These are phyloP conservation scores for Acorus calamus DNA, from an alignment of 106 monocot species.

Conservation along the genomic window DNA sequence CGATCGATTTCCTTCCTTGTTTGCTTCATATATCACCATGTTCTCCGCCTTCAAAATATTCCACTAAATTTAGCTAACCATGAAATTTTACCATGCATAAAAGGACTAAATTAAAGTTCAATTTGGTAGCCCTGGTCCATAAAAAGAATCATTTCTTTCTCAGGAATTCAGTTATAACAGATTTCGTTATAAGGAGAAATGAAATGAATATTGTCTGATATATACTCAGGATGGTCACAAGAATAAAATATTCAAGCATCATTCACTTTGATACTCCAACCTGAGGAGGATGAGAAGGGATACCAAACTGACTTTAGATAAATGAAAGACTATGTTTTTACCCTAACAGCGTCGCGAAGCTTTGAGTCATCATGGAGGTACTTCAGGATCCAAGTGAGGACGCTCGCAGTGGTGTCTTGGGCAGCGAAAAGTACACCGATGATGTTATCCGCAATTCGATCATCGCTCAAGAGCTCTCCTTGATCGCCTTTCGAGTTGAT, in stretches of 20 bases:
- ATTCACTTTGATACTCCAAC: no score
- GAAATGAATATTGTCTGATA: no score
- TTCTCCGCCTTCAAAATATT: not conserved
- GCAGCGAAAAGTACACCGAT: not conserved
- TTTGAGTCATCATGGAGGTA: not conserved
- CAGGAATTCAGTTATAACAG: not conserved
- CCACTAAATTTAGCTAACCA: no score
- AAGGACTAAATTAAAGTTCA: not conserved
- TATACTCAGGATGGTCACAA: no score
- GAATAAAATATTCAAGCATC: no score
- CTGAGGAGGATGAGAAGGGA: no score
- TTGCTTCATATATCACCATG: not conserved
- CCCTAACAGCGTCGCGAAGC: not conserved
- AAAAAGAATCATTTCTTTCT: not conserved
- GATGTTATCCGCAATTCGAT: not conserved
- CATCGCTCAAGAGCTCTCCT: not conserved
- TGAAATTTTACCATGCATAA: no score
- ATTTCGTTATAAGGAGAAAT: no score
- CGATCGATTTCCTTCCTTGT: not conserved
- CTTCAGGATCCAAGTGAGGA: not conserved
- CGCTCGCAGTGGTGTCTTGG: constrained; percentile 1
- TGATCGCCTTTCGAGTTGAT: not conserved
- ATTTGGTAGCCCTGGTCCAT: not conserved
- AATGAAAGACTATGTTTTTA: not conserved
- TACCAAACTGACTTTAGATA: no score